Conservation (phyloP, 352 stramenopile species). For the Phytophthora rubi region DNA sequence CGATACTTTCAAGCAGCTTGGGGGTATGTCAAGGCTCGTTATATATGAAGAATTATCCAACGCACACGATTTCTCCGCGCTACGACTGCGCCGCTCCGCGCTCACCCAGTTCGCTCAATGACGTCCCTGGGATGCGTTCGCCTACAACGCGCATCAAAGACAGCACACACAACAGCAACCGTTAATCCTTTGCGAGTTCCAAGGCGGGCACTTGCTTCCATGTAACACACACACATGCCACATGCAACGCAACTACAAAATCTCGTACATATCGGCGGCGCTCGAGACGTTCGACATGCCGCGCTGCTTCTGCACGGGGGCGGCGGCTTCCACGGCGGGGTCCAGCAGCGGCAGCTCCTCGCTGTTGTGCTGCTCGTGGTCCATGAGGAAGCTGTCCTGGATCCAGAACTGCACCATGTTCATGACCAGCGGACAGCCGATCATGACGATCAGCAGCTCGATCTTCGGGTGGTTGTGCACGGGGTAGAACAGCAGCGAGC, state of each 20-base stretch:
- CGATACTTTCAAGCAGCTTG: slow-evolving; percentile 1
- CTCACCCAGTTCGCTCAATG: slow-evolving; percentile 32
- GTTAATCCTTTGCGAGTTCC: slow-evolving; percentile 26
- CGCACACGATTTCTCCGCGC: slow-evolving; percentile 5
- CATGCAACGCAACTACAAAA: slow-evolving; percentile 48
- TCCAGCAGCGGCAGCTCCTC: slow-evolving; percentile 47
- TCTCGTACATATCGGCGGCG: slow-evolving; percentile 69
- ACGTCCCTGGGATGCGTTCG: slow-evolving; percentile 41
- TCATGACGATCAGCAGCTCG: slow-evolving; percentile 87
- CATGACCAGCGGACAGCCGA: slow-evolving; percentile 83
- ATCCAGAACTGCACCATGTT: slow-evolving; percentile 91
- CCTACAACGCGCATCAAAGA: slow-evolving; percentile 26
- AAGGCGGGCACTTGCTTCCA: slow-evolving; percentile 15
- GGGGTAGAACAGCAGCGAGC: slow-evolving; percentile 70
- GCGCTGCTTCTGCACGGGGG: slow-evolving; percentile 36
- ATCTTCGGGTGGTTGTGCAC: slow-evolving; percentile 76
- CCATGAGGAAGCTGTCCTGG: slow-evolving; percentile 83
- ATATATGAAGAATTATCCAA: slow-evolving; percentile 32
- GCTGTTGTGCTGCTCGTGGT: slow-evolving; percentile 39
- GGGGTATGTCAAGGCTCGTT: slow-evolving; percentile 14
- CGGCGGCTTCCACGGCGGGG: not conserved
- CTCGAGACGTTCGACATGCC: slow-evolving; percentile 53
- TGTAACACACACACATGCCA: slow-evolving; percentile 9
- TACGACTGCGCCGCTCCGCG: not conserved
- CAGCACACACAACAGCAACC: slow-evolving; percentile 15